These are phyloP conservation scores for Vishniacozyma victoriae DNA, from an alignment of 768 basidiomycete genomes.

Conservation along the genomic window DNA sequence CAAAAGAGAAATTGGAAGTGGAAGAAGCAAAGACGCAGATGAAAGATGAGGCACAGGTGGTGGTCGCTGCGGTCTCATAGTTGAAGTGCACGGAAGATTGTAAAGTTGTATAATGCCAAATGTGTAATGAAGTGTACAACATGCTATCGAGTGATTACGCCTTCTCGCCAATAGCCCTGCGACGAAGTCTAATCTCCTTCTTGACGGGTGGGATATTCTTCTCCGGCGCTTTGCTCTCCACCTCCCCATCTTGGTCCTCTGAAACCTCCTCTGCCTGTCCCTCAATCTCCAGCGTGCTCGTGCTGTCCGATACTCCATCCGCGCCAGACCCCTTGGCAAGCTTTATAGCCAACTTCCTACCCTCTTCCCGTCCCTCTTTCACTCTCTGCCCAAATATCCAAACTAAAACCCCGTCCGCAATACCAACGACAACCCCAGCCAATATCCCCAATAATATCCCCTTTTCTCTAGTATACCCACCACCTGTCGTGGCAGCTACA, in stretches of 20 bases:
- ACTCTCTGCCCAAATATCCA: slow-evolving; percentile 22
- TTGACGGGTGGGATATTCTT: not conserved
- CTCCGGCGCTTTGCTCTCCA: not conserved
- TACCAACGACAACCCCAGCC: slow-evolving; percentile 25
- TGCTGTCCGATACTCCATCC: not conserved
- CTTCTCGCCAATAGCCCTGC: not conserved
- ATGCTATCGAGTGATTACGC: too few species aligned
- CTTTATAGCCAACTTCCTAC: slow-evolving; percentile 4
- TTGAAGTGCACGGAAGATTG: too few species aligned
- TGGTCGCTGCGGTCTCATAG: too few species aligned
- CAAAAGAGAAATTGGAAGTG: not conserved
- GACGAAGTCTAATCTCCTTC: not conserved
- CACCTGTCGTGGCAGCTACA: slow-evolving; percentile 18
- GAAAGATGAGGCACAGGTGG: too few species aligned
- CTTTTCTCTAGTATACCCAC: slow-evolving; percentile 25
- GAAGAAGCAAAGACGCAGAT: too few species aligned
- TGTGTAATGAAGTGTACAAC: too few species aligned
- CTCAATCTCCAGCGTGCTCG: not conserved
- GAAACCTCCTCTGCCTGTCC: not conserved
- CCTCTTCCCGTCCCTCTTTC: slow-evolving; percentile 9
- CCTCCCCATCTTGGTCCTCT: not conserved
- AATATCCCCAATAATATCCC: slow-evolving; percentile 22
- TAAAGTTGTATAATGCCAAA: too few species aligned
- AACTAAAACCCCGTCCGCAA: slow-evolving; percentile 29
- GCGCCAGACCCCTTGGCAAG: slow-evolving; percentile 8